Base-by-base conservation (phyloP, 108 stramenopile genomes). In the Bacterosira constricta region DNA sequence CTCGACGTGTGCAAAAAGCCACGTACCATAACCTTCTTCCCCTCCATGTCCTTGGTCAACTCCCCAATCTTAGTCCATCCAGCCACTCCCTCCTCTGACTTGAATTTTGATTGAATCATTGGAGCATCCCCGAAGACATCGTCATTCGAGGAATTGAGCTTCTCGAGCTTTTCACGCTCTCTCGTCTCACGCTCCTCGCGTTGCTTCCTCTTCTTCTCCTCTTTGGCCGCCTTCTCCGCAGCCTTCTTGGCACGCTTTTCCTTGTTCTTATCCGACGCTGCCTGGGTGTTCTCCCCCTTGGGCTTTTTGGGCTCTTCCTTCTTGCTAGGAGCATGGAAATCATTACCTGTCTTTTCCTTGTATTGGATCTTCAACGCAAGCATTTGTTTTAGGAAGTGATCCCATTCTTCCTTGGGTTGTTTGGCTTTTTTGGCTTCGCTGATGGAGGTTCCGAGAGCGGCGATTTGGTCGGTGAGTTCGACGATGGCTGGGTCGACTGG, bases 61-160 rank as follows among this genome's bases (percentile, higher is more conserved):
- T 93, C 63, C 20, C 69, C 82, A 58, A 98, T 83, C 38, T 71
- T 57, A n/a, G 92, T 92, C 96, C 96, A 97, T 27, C 71, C 67
- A 50, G 80, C 68, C 17, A 79, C 88, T 10, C 86, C 65, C 15
- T 59, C 71, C 49, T 80, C 61, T 41, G 77, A 71, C 26, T 66
- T 71, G 29, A 38, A 38, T 4, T 57, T 49, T 6, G 92, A 94
- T 72, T 96, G 91, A 15, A 96, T 59, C 71, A 97, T 80, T 13
- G 90, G 88, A 6, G 83, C 59, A 83, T 99, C 97, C 12, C 98
- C 98, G 82, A 96, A 97, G 5, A 79, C 63, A 68, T 92, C 90
- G 46, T 86, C 82, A 10, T 86, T 87, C 39, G 91, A 85, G 27
- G 82, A 83, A 0, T 90, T 82, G 36, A 93, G 68, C 30, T 76